Percentiles rank a stretch among this genome's conserved stretches.
Evolutionary conservation across 2,329 filamentous ascomycete genomes (phyloP).

Genomic region (Beauveria pseudobassiana): DNA sequence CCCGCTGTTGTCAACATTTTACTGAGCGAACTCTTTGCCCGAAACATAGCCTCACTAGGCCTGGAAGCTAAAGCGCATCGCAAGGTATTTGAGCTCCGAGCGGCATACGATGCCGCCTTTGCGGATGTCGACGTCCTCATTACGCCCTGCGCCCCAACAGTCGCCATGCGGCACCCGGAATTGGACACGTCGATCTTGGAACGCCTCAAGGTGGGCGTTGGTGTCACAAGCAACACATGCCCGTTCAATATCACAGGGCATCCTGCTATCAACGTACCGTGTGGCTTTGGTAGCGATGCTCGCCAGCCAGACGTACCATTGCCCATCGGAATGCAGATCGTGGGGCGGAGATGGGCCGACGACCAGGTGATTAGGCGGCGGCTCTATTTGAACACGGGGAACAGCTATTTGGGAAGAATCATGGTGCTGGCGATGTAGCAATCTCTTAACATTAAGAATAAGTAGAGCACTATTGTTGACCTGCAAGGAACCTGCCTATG

Average conservation of each 20-base stretch:
- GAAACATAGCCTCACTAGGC: not conserved
- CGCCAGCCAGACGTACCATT: not conserved
- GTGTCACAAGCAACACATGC: constrained; percentile 37
- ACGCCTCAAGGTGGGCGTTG: constrained; percentile 35
- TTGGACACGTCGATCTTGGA: constrained; percentile 22
- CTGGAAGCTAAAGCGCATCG: not conserved
- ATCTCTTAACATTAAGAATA: too few species aligned
- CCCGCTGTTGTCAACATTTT: not conserved
- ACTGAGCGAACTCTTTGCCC: not conserved
- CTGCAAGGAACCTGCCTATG: too few species aligned
- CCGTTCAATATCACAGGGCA: constrained; percentile 31
- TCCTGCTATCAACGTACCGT: not conserved
- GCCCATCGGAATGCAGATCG: not conserved
- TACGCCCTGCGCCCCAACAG: constrained; percentile 38
- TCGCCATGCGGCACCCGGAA: constrained; percentile 30
- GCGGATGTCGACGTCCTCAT: constrained; percentile 39
- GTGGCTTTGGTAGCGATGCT: not conserved
- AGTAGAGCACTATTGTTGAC: too few species aligned
- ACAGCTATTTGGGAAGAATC: too few species aligned
- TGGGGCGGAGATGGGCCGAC: not conserved
- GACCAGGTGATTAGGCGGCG: not conserved
- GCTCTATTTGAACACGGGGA: not conserved
- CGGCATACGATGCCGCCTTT: constrained; percentile 40
- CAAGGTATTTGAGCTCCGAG: constrained; percentile 29
- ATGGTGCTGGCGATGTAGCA: too few species aligned